Evolutionary conservation across 805 yeast species (phyloP).

Genomic region (Groenewaldozyma tartarivorans): DNA sequence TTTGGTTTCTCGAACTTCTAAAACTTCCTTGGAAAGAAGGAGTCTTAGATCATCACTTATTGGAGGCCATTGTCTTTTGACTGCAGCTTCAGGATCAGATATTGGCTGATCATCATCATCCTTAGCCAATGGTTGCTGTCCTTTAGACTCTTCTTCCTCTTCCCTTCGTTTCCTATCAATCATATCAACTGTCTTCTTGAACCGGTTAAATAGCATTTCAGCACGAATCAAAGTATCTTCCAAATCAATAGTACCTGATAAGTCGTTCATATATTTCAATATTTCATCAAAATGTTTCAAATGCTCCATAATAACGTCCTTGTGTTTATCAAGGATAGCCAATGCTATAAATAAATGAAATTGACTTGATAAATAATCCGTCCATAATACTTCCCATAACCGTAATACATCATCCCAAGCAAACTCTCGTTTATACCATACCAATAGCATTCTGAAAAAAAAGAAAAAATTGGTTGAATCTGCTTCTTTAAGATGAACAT

Average conservation of each 20-base stretch:
- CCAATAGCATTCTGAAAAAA: conserved; percentile 88
- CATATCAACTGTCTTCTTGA: conserved; percentile 68
- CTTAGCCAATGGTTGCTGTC: not conserved
- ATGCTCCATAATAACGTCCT: conserved; percentile 65
- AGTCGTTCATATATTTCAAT: conserved; percentile 83
- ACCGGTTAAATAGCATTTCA: conserved; percentile 72
- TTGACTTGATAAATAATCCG: conserved; percentile 78
- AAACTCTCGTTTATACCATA: conserved; percentile 92
- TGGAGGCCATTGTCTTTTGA: conserved; percentile 14
- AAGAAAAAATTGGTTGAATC: conserved; percentile 87
- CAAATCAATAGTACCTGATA: conserved; percentile 65
- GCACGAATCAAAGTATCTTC: conserved; percentile 74
- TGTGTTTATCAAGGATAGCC: conserved; percentile 82
- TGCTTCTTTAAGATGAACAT: conserved; percentile 73
- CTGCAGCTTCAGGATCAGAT: too few relatives aligned
- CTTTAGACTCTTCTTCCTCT: conserved; percentile 10
- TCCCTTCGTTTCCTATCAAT: conserved; percentile 40
- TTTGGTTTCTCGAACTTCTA: conserved; percentile 52
- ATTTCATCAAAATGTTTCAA: conserved; percentile 81
- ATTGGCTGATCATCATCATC: conserved; percentile 9
- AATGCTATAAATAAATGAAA: conserved; percentile 80
- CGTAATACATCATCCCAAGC: conserved; percentile 63
- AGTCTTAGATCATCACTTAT: conserved; percentile 45
- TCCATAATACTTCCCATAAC: conserved; percentile 91
- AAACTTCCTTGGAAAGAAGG: conserved; percentile 49